A percentile compares a stretch with the other conserved stretches of the same genome.
Conservation (phyloP, 352 stramenopile genomes). For the Phytophthora ramorum region DNA sequence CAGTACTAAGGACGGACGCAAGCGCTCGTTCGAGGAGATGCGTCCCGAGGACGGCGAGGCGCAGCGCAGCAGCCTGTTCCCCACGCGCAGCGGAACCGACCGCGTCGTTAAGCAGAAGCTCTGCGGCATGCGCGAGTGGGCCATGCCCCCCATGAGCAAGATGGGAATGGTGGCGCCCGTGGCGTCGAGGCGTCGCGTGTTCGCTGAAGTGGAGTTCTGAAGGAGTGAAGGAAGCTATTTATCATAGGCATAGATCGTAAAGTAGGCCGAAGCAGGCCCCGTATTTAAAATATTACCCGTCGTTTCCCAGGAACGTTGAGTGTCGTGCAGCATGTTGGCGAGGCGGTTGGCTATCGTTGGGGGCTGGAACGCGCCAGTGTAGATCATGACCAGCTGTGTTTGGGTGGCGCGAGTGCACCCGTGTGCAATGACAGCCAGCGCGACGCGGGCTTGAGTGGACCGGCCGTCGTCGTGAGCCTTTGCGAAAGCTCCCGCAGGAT, state of each 20-base stretch:
- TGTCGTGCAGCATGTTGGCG: not conserved
- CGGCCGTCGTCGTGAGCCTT: constrained; percentile 23
- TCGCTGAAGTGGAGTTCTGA: constrained; percentile 83
- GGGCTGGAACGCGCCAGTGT: not conserved
- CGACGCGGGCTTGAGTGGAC: constrained; percentile 19
- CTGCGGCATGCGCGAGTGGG: constrained; percentile 53
- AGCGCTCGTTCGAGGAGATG: constrained; percentile 68
- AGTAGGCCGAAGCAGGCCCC: constrained; percentile 27
- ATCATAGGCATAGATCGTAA: constrained; percentile 37
- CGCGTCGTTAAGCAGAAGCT: constrained; percentile 69
- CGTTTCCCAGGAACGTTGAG: constrained; percentile 3
- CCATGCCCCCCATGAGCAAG: constrained; percentile 51
- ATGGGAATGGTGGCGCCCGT: constrained; percentile 46
- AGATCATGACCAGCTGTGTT: not conserved
- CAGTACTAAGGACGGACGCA: constrained; percentile 40
- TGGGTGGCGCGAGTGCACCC: not conserved
- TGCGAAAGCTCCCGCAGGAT: not conserved
- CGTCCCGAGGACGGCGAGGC: constrained; percentile 46
- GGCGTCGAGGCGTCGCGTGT: constrained; percentile 66
- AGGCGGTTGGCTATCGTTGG: too few species aligned
- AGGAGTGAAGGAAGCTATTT: constrained; percentile 35
- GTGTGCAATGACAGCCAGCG: constrained; percentile 13
- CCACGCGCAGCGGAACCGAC: constrained; percentile 34
- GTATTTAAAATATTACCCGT: constrained; percentile 44
- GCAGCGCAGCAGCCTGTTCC: constrained; percentile 43